Conservation (phyloP, 495 filamentous ascomycete species). For the Aspergillus kassunensis region DNA sequence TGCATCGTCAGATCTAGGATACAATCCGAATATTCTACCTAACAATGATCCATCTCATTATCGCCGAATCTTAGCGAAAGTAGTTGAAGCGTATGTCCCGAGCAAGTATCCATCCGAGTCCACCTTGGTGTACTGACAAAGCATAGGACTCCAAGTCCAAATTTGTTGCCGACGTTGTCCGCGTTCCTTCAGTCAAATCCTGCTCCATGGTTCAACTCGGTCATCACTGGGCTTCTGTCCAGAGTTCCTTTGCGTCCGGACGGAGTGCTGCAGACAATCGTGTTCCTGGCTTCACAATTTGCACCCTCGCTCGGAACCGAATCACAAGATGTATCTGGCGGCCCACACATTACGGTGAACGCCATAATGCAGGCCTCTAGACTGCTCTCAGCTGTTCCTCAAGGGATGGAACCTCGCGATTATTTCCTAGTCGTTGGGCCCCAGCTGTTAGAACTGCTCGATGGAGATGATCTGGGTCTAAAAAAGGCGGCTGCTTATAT, state of each 20-base stretch:
- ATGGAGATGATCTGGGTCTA: conserved; percentile 61
- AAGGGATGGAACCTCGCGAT: conserved; percentile 47
- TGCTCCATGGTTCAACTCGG: conserved; percentile 43
- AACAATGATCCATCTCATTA: conserved; percentile 20
- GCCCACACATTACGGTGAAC: conserved; percentile 67
- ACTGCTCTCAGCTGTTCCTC: conserved; percentile 60
- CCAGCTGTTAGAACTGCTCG: conserved; percentile 63
- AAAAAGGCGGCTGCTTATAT: conserved; percentile 64
- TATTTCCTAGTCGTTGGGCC: conserved; percentile 65
- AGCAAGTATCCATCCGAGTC: background rate
- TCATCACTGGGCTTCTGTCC: conserved; percentile 53
- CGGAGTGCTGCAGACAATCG: conserved; percentile 65
- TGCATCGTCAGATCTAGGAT: conserved; percentile 36
- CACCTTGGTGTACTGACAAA: conserved; percentile 15
- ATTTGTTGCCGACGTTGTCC: conserved; percentile 44
- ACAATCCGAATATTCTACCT: conserved; percentile 30
- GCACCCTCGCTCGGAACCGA: conserved; percentile 43
- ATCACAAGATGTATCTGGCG: conserved; percentile 34
- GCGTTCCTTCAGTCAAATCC: conserved; percentile 44
- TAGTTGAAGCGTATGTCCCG: conserved; percentile 43
- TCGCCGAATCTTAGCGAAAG: conserved; percentile 25
- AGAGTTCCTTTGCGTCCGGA: conserved; percentile 58
- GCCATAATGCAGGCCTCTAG: conserved; percentile 63
- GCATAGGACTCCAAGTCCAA: conserved; percentile 37
- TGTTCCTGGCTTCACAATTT: conserved; percentile 63